Evolutionary conservation across 139 green algal species (phyloP).

Genomic region (Chlorella sp.): DNA sequence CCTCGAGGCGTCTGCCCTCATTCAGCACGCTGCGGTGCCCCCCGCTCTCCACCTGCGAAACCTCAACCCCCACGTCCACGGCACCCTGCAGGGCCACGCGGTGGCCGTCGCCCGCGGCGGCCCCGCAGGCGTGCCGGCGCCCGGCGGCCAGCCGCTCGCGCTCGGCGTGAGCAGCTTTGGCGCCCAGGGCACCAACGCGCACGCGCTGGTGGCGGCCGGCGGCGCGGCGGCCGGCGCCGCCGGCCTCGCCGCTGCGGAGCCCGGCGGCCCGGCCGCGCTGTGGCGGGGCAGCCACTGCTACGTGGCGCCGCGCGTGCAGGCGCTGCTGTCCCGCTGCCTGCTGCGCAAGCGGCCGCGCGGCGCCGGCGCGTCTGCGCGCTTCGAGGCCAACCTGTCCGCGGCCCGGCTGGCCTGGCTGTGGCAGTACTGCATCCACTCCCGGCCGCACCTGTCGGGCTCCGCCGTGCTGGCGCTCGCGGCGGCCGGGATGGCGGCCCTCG

Average conservation of each 20-base stretch:
- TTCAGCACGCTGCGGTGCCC: constrained; percentile 21
- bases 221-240: not conserved
- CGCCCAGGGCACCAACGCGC: constrained; percentile 69
- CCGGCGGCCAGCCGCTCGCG: constrained; percentile 3
- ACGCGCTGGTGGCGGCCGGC: constrained; percentile 46
- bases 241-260: not conserved
- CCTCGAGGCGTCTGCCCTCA: constrained; percentile 35
- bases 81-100: constrained; percentile 21
- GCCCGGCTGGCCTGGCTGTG: constrained; percentile 50
- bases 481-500: not conserved
- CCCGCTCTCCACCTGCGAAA: constrained; percentile 56
- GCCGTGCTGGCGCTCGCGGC: constrained; percentile 34
- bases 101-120: constrained; percentile 40
- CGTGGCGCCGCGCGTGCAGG: constrained; percentile 11
- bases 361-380: not conserved
- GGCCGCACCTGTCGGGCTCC: constrained; percentile 8
- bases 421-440: constrained; percentile 30
- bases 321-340: constrained; percentile 35
- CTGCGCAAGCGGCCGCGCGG: constrained; percentile 15
- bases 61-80: constrained; percentile 69
- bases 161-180: constrained; percentile 71
- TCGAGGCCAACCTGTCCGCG: constrained; percentile 40
- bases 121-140: constrained; percentile 17
- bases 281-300: constrained; percentile 5
- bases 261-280: not conserved